These are phyloP conservation scores for Bipolaris zeicola DNA, from an alignment of 2,329 filamentous ascomycete species.

Conservation along the genomic window DNA sequence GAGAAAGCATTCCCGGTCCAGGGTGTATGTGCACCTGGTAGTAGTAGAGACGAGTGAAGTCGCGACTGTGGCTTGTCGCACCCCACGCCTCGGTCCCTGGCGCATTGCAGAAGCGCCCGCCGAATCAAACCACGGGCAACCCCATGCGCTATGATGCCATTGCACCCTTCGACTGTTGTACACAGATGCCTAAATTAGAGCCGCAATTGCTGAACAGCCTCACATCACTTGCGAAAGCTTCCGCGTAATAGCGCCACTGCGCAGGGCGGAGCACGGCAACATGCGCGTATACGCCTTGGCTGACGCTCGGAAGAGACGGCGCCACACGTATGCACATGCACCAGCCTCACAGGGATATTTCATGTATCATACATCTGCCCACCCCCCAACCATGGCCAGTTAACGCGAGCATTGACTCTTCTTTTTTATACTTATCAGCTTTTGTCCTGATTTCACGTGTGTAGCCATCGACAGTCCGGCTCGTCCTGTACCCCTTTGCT, in stretches of 20 bases:
- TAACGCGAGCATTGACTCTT: conserved; percentile 14
- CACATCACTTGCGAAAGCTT: conserved; percentile 29
- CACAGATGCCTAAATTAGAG: background rate
- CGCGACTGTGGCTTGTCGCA: conserved; percentile 35
- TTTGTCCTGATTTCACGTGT: background rate
- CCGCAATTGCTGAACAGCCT: conserved; percentile 1
- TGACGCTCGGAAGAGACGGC: conserved; percentile 30
- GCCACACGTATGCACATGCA: conserved; percentile 37
- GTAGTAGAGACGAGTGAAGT: conserved; percentile 2
- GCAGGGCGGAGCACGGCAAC: conserved; percentile 37
- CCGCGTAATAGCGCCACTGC: conserved; percentile 39
- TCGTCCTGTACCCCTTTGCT: conserved; percentile 11
- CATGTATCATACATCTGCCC: conserved; percentile 25
- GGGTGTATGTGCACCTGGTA: background rate
- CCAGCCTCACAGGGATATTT: conserved; percentile 37
- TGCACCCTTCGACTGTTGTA: background rate
- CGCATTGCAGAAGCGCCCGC: conserved; percentile 19
- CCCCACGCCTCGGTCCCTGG: conserved; percentile 29
- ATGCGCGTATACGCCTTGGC: conserved; percentile 29
- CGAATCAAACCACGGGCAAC: conserved; percentile 18
- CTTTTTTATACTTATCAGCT: background rate
- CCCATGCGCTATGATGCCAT: conserved; percentile 22
- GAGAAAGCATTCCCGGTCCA: background rate
- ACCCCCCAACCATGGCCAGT: conserved; percentile 19
- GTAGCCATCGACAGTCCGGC: background rate